Evolutionary conservation across 2,329 filamentous ascomycete genomes (phyloP).

Genomic region (Verticillium longisporum): DNA sequence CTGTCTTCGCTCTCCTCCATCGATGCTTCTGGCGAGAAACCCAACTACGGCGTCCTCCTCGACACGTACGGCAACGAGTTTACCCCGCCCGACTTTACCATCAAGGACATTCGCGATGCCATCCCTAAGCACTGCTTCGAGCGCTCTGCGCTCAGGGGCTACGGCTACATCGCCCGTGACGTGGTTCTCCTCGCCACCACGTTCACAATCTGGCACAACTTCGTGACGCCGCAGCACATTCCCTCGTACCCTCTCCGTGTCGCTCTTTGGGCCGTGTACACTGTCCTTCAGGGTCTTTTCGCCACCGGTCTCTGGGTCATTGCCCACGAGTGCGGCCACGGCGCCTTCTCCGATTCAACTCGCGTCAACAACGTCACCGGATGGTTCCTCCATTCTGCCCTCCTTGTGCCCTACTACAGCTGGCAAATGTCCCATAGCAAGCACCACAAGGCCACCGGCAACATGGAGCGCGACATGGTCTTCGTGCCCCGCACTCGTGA

Average conservation of each 20-base stretch:
- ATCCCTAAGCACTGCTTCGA: constrained; percentile 97
- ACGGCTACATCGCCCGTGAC: constrained; percentile 82
- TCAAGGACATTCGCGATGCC: constrained; percentile 94
- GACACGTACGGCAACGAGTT: constrained; percentile 96
- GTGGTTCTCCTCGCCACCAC: constrained; percentile 63
- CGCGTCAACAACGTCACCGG: constrained; percentile 85
- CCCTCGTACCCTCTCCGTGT: constrained; percentile 62
- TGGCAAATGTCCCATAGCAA: constrained; percentile 99
- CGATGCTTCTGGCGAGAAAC: constrained; percentile 42
- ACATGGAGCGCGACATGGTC: constrained; percentile 98
- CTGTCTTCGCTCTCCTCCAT: constrained; percentile 81
- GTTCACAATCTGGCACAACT: constrained; percentile 86
- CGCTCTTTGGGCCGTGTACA: constrained; percentile 58
- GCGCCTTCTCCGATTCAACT: constrained; percentile 92
- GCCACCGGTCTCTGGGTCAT: constrained; percentile 93
- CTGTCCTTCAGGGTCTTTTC: constrained; percentile 84
- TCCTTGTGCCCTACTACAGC: constrained; percentile 95
- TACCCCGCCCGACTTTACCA: constrained; percentile 87
- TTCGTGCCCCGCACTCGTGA: constrained; percentile 92
- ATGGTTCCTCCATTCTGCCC: constrained; percentile 81
- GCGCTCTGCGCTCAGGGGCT: constrained; percentile 68
- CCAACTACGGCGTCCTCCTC: constrained; percentile 58
- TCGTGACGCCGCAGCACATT: constrained; percentile 76
- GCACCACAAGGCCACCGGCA: constrained; percentile 98
- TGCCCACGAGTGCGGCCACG: constrained; percentile 96